Evolutionary conservation across 768 basidiomycete genomes (phyloP), one percentile per base, ranked within the genome.

Genomic region (Serendipita sp.): DNA sequence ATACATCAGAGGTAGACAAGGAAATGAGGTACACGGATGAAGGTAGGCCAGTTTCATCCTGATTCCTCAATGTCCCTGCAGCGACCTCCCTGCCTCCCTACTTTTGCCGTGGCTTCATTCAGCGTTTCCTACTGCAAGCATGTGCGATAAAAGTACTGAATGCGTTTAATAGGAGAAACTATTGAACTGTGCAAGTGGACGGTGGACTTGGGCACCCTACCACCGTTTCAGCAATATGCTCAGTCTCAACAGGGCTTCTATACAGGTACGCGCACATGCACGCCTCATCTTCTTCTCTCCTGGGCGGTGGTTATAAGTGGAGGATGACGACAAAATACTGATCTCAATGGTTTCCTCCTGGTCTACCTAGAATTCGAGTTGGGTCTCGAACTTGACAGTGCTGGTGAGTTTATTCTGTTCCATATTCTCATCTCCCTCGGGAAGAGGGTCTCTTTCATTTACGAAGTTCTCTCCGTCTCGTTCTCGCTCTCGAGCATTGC

Each of bases 1-100:
- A 83, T 73, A 88, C 88, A 7, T 86, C 85, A 47, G 86, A 89
- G 65, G 75, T 77, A n/a, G 86, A 88, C 69, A 82, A 78, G 69
- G 77, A 85, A 51, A 85, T 88, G 86, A 78, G 89, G 67, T 92
- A 92, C 70, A 88, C 85, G 1, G 90, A 92, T 71, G 90, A 92
- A 76, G 80, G 76, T 60, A 51, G 18, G 48, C 48, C 16, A 60
- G 56, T 60, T 41, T 41, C 38, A 41, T 41, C 38, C 38, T 41
- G 38, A 41, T 41, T 41, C 38, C 5, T 41, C 38, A 13, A 24
- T 53, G 48, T 41, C 38, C 38, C 38, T 41, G 38, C 38, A 41
- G 38, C 38, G 38, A 41, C 38, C 38, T 41, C 38, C 38, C 38
- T 32, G 48, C 48, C 32, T 53, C 18, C 18, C 48, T 53, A 16